phyloP scores from a whole-genome alignment of 169 alveolate species.

The Eimeria sp. region DNA sequence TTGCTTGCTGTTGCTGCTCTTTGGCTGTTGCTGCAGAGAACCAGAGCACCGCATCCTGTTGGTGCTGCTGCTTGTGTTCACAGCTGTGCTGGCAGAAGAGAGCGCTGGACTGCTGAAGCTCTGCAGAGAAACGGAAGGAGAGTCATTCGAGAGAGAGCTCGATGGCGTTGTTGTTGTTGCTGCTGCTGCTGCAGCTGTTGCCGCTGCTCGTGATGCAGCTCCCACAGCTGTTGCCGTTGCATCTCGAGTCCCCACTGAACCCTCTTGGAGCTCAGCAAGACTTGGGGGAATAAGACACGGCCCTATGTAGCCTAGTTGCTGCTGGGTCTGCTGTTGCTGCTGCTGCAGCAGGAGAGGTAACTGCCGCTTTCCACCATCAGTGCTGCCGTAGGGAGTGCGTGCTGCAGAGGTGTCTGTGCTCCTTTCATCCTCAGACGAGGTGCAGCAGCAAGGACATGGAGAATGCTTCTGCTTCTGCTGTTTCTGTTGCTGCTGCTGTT shows the following conservation, averaged over 20 bases:
- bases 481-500: too few relatives aligned
- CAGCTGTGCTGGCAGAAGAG: constrained; percentile 4
- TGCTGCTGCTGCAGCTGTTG: constrained; percentile 3
- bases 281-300: not conserved
- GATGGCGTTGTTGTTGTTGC: not conserved
- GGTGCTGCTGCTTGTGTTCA: not conserved
- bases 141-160: not conserved
- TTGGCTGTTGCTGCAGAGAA: not conserved
- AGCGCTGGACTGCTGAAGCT: constrained; percentile 23
- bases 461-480: not conserved
- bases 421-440: constrained; percentile 23
- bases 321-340: too few relatives aligned
- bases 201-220: not conserved
- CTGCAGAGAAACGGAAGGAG: constrained; percentile 1
- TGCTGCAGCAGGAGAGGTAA: not conserved
- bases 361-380: constrained; percentile 4
- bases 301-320: not conserved
- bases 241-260: not conserved
- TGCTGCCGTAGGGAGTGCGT: constrained; percentile 2
- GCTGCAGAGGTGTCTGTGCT: constrained; percentile 25
- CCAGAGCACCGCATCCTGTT: constrained; percentile 12
- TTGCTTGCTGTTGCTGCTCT: not conserved
- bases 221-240: not conserved
- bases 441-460: constrained; percentile 27
- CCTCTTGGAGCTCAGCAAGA: not conserved